These are phyloP conservation scores for Globisporangium lucens DNA, from an alignment of 352 stramenopile genomes.

Conservation along the genomic window DNA sequence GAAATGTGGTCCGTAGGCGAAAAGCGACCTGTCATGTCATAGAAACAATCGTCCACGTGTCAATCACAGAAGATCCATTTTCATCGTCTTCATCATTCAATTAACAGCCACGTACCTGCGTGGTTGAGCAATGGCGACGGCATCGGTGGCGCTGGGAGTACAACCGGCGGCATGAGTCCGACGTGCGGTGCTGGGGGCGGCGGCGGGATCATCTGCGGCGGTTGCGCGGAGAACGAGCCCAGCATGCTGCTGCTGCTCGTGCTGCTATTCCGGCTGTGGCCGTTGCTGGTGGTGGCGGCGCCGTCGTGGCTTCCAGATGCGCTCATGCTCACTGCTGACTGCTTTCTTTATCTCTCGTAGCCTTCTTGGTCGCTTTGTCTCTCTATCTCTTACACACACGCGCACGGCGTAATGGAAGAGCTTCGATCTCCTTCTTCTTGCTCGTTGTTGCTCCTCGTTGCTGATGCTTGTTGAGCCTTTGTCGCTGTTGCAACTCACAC, in stretches of 20 bases:
- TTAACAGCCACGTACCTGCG: constrained; percentile 13
- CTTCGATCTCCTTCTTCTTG: not conserved
- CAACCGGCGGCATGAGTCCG: constrained; percentile 15
- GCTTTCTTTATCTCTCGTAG: not conserved
- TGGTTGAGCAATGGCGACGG: constrained; percentile 8
- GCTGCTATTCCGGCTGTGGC: constrained; percentile 48
- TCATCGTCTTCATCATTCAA: not conserved
- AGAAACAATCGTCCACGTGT: constrained; percentile 1
- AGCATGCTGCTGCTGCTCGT: constrained; percentile 30
- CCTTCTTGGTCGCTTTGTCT: not conserved
- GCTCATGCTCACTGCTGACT: constrained; percentile 6
- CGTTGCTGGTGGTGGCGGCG: constrained; percentile 14
- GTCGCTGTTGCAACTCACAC: not conserved
- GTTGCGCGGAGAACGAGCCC: constrained; percentile 15
- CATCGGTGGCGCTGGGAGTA: constrained; percentile 16
- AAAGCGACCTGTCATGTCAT: constrained; percentile 32
- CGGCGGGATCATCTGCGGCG: constrained; percentile 27
- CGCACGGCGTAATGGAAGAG: constrained; percentile 4
- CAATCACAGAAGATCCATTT: constrained; percentile 9
- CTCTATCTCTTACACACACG: constrained; percentile 1
- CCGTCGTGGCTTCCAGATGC: constrained; percentile 8
- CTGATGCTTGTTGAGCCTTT: constrained; percentile 6
- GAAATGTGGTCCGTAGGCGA: constrained; percentile 51
- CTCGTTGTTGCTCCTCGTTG: not conserved
- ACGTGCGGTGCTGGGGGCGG: constrained; percentile 17